These are phyloP conservation scores for Penicillium canariense DNA, from an alignment of 495 filamentous ascomycete species.

Conservation along the genomic window DNA sequence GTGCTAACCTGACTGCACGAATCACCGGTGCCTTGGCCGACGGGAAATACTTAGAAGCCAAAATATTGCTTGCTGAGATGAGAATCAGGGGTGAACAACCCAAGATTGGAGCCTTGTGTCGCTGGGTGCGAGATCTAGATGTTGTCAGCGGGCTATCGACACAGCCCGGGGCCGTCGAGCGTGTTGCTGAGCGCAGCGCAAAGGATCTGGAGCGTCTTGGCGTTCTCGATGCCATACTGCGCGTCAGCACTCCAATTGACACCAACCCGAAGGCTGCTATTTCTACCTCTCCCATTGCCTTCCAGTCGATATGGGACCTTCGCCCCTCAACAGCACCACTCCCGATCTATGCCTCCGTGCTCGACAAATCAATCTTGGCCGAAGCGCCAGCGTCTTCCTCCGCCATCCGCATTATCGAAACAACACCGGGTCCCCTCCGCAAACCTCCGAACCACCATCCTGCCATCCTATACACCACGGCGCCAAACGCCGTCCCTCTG, in stretches of 20 bases:
- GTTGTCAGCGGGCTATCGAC: slow-evolving; percentile 42
- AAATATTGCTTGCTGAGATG: slow-evolving; percentile 38
- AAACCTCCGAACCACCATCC: slow-evolving; percentile 42
- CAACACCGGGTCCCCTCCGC: slow-evolving; percentile 33
- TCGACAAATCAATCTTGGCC: slow-evolving; percentile 35
- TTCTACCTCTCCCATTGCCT: slow-evolving; percentile 35
- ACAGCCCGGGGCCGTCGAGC: slow-evolving; percentile 21
- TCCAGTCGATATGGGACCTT: slow-evolving; percentile 41
- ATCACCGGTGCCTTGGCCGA: slow-evolving; percentile 38
- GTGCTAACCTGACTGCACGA: slow-evolving; percentile 38
- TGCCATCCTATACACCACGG: slow-evolving; percentile 39
- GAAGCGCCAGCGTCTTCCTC: slow-evolving; percentile 28
- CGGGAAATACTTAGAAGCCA: slow-evolving; percentile 37
- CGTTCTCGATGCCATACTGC: slow-evolving; percentile 38
- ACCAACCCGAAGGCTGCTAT: slow-evolving; percentile 23
- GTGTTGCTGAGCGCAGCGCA: slow-evolving; percentile 20
- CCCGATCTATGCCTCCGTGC: slow-evolving; percentile 34
- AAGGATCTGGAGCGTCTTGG: slow-evolving; percentile 30
- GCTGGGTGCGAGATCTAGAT: slow-evolving; percentile 41
- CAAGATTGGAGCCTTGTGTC: slow-evolving; percentile 41
- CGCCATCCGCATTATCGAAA: slow-evolving; percentile 35
- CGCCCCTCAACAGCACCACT: slow-evolving; percentile 32
- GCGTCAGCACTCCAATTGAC: slow-evolving; percentile 38
- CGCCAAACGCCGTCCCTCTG: slow-evolving; percentile 33
- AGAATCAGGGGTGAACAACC: slow-evolving; percentile 36